Base-by-base conservation (phyloP, 768 basidiomycete genomes). In the Leccinum incarnatum region DNA sequence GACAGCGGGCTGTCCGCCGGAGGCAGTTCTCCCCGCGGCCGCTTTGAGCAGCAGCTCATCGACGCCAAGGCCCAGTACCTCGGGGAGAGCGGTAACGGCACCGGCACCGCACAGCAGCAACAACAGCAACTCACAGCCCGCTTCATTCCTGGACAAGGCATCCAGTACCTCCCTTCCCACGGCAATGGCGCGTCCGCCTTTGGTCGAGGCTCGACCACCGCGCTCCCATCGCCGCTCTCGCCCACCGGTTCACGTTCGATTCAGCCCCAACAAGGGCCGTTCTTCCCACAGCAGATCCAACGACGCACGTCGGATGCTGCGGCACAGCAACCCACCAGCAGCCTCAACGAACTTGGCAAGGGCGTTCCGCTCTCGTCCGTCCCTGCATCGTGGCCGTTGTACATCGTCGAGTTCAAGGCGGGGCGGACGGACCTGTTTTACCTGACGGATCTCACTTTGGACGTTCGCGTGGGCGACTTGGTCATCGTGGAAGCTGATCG, bases 401-500 rank as follows among this genome's bases (percentile, higher is more conserved):
- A 84, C 80, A 95, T 98, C 65, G 90, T 98, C 66, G 91, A 97
- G 73, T 99, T 99, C 82, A 99, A 98, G 75, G 95, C 95, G 0
- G 93, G 94, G 0, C 85, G 96, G 42, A 94, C 94, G 62, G 96
- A 98, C 72, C 76, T 99, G 27, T 98, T 95, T 76, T 98, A 97
- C 73, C 81, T 88, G 61, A 89, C 87, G 1, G 91, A 95, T 67
- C 78, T 81, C 60, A 68, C 79, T 65, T 67, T 83, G 40, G 76
- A 81, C 36, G 85, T 98, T 60, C 82, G 85, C 6, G 86, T 89
- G 21, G 96, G 94, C 2, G 96, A 98, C 69, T 77, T 94, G 37
- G 96, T 98, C 61, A 94, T 98, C 62, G 96, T 98, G 17, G 96
- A 98, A 73, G 96, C 94, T 29, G 96, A 98, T 71, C 81, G 96